A percentile compares a stretch with the other conserved stretches of the same genome.
Evolutionary conservation across 2,329 filamentous ascomycete species (phyloP).

Genomic region (Chrysoporthe austroafricana): DNA sequence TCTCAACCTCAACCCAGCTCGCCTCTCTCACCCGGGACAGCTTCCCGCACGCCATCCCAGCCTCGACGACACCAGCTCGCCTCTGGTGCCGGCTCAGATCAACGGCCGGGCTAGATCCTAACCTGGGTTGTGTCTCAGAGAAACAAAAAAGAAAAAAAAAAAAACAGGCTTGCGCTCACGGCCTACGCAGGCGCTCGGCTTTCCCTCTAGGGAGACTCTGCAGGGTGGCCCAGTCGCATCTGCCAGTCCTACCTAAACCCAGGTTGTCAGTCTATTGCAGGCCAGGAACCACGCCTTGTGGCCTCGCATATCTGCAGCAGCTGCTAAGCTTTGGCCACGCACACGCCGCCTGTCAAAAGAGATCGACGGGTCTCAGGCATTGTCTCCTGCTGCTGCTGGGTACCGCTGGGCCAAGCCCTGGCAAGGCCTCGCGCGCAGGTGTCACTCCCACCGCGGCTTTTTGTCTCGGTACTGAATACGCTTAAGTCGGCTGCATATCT

Average conservation of each 20-base stretch:
- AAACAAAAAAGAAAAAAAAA: too few species aligned
- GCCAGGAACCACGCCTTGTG: constrained; percentile 2
- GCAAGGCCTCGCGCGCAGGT: not conserved
- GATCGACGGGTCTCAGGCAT: not conserved
- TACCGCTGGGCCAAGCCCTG: not conserved
- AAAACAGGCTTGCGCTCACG: too few species aligned
- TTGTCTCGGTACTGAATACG: not conserved
- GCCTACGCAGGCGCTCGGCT: too few species aligned
- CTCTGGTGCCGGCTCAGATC: not conserved
- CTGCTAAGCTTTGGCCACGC: not conserved
- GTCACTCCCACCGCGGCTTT: not conserved
- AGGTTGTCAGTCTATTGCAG: not conserved
- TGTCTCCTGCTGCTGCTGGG: not conserved
- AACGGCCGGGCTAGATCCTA: not conserved
- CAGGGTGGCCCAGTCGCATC: not conserved
- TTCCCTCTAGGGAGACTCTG: not conserved
- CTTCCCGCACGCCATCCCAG: not conserved
- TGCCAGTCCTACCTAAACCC: too few species aligned
- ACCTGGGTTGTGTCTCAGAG: too few species aligned
- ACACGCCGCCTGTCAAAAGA: not conserved
- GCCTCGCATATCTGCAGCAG: not conserved
- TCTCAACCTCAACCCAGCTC: not conserved
- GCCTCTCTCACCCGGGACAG: not conserved
- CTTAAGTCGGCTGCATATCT: not conserved
- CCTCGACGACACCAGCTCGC: not conserved